phyloP scores from a whole-genome alignment of 2,329 filamentous ascomycete genomes.

The Knufia fluminis region DNA sequence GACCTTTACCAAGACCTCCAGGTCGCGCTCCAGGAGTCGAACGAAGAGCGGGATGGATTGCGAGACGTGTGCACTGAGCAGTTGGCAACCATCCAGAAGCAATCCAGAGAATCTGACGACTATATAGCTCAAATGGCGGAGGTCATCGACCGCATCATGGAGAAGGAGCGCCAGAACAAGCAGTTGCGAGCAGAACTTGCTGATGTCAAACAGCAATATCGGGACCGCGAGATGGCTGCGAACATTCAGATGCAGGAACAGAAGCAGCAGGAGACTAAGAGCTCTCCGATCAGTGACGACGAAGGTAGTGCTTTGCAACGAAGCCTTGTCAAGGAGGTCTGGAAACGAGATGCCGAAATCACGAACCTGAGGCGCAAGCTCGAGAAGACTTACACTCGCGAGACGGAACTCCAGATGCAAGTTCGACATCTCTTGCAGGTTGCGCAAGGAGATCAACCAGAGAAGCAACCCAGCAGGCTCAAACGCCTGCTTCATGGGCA shows the following conservation, averaged over 20 bases:
- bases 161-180: slow-evolving; percentile 7
- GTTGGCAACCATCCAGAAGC: slow-evolving; percentile 2
- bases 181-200: background rate
- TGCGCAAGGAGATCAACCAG: background rate
- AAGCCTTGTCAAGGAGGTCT: background rate
- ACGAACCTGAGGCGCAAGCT: slow-evolving; percentile 8
- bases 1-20: slow-evolving; percentile 2
- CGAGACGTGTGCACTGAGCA: slow-evolving; percentile 6
- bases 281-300: background rate
- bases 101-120: slow-evolving; percentile 1
- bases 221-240: background rate
- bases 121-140: slow-evolving; percentile 6
- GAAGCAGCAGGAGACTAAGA: background rate
- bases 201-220: background rate
- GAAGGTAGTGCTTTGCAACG: background rate
- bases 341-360: slow-evolving; percentile 5
- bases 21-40: background rate
- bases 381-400: background rate
- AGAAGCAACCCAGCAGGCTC: slow-evolving; percentile 6
- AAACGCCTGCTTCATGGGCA: slow-evolving; percentile 4
- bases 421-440: slow-evolving; percentile 3
- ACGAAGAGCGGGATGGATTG: slow-evolving; percentile 3
- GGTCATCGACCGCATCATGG: background rate
- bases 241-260: background rate
- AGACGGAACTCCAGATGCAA: slow-evolving; percentile 2